phyloP scores from a whole-genome alignment of 129 eudicot genomes.

The Escallonia rubra region DNA sequence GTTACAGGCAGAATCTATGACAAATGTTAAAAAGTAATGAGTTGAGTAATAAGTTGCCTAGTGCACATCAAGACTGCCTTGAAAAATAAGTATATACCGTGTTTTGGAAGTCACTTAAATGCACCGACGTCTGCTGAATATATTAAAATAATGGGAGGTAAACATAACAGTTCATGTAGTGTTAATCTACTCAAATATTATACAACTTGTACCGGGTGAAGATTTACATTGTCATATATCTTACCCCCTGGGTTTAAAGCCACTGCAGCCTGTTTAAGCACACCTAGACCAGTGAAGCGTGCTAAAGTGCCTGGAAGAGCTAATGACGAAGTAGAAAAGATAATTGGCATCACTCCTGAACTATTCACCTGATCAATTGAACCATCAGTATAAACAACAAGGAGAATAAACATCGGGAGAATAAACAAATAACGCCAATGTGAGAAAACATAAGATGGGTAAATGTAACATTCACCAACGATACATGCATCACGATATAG shows the following conservation, averaged over 20 bases:
- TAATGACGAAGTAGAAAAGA: constrained; percentile 91
- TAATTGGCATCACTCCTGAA: constrained; percentile 99
- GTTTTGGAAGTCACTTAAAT: too few species aligned
- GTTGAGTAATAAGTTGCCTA: too few species aligned
- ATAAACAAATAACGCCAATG: neutral
- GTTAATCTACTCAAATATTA: neutral
- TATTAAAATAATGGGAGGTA: too few species aligned
- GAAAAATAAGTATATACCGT: too few species aligned
- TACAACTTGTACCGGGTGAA: neutral
- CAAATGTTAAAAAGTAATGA: too few species aligned
- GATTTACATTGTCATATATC: constrained; percentile 6
- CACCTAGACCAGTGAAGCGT: constrained; percentile 83
- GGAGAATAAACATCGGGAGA: neutral
- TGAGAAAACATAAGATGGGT: too few species aligned
- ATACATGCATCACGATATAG: neutral
- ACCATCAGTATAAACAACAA: neutral
- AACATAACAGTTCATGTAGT: neutral
- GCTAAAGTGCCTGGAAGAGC: constrained; percentile 98
- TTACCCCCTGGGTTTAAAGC: constrained; percentile 94
- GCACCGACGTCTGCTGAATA: too few species aligned
- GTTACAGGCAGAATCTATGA: too few species aligned
- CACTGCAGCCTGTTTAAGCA: constrained; percentile 75
- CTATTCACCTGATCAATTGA: constrained; percentile 78
- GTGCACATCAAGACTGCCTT: too few species aligned
- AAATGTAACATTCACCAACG: neutral